Percentiles rank a stretch among this genome's conserved stretches.
phyloP scores from a whole-genome alignment of 306 rosid genomes.

The Pterocarpus santalinus region DNA sequence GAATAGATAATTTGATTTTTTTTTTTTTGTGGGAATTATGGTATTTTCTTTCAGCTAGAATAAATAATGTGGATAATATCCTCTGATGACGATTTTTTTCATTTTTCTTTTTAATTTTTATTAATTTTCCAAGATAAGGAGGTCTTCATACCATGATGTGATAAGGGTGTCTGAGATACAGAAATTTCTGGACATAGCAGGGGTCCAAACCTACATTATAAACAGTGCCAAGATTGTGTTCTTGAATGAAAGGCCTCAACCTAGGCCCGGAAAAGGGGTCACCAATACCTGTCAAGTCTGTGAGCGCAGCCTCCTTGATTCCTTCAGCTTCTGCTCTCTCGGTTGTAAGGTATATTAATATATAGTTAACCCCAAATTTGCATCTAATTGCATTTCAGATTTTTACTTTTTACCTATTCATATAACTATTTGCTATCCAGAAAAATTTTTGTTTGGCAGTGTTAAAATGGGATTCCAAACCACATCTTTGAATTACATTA shows the following conservation, averaged over 20 bases:
- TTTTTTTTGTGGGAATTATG: neutral
- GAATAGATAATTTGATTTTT: slow-evolving; percentile 19
- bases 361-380: neutral
- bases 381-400: neutral
- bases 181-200: slow-evolving; percentile 76
- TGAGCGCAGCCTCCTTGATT: slow-evolving; percentile 77
- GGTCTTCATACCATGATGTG: slow-evolving; percentile 87
- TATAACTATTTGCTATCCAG: neutral
- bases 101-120: neutral
- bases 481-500: slow-evolving; percentile 33
- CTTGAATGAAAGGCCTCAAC: slow-evolving; percentile 81
- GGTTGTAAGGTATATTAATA: slow-evolving; percentile 68
- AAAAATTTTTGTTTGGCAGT: neutral
- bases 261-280: slow-evolving; percentile 76
- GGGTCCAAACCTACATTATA: slow-evolving; percentile 73
- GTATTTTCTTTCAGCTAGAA: slow-evolving; percentile 29
- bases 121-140: slow-evolving; percentile 64
- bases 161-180: slow-evolving; percentile 82
- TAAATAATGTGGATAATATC: slow-evolving; percentile 31
- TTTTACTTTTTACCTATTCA: too few species aligned
- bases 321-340: slow-evolving; percentile 79
- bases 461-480: neutral
- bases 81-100: slow-evolving; percentile 43
- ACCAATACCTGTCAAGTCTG: slow-evolving; percentile 78
- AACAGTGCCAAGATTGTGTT: slow-evolving; percentile 83